A percentile compares a stretch with the other conserved stretches of the same genome.
Evolutionary conservation across 495 filamentous ascomycete genomes (phyloP).

Genomic region (Apiosordaria backusii): DNA sequence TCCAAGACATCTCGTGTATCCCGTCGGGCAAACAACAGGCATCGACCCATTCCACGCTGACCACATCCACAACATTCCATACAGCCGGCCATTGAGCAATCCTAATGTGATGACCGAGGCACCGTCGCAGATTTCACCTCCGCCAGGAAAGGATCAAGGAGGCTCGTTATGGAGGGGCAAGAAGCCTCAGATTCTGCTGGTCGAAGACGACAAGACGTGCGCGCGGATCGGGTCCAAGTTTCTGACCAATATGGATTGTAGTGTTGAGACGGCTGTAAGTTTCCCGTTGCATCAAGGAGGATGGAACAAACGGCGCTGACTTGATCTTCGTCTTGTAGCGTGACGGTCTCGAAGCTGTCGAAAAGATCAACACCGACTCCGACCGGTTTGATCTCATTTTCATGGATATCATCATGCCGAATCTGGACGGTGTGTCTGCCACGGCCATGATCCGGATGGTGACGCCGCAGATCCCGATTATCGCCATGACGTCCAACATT

Average conservation of each 20-base stretch:
- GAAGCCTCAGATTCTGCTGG: slow-evolving; percentile 81
- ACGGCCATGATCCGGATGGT: slow-evolving; percentile 92
- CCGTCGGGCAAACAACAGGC: slow-evolving; percentile 80
- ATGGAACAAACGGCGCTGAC: neutral
- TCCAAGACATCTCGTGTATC: slow-evolving; percentile 81
- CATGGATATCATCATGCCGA: slow-evolving; percentile 99
- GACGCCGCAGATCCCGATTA: slow-evolving; percentile 77
- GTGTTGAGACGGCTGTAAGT: slow-evolving; percentile 88
- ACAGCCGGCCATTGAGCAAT: slow-evolving; percentile 51
- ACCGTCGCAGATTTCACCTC: slow-evolving; percentile 24
- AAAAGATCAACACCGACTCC: slow-evolving; percentile 72
- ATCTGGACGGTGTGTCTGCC: slow-evolving; percentile 90
- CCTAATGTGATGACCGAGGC: slow-evolving; percentile 31
- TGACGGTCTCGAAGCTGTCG: slow-evolving; percentile 89
- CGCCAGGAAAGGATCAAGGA: slow-evolving; percentile 34
- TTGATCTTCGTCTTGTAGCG: slow-evolving; percentile 12
- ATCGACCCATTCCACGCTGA: slow-evolving; percentile 95
- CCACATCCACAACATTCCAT: slow-evolving; percentile 90
- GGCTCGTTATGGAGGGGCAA: slow-evolving; percentile 63
- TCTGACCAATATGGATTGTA: slow-evolving; percentile 79
- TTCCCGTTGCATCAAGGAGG: neutral
- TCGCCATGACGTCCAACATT: slow-evolving; percentile 99
- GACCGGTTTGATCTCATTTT: slow-evolving; percentile 88
- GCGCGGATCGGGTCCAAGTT: slow-evolving; percentile 93
- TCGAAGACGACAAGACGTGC: slow-evolving; percentile 95